These are phyloP conservation scores for Andrographis paniculata DNA, from an alignment of 305 asterid species.

Conservation along the genomic window DNA sequence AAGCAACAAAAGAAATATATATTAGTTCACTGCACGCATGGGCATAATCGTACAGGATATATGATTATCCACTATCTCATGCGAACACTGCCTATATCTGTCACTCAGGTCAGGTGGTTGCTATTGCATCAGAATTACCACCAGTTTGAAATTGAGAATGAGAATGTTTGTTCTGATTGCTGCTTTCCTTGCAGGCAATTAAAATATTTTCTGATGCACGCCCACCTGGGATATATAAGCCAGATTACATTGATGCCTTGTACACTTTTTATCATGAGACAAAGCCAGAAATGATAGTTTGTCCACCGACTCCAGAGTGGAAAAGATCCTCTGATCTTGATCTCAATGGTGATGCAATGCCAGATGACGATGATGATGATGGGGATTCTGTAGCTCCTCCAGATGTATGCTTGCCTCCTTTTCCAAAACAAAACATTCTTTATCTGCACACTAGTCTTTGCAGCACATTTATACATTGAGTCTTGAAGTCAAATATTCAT, in stretches of 20 bases:
- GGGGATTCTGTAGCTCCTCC: constrained; percentile 50
- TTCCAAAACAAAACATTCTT: neutral
- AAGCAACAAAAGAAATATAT: constrained; percentile 59
- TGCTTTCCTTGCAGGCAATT: constrained; percentile 49
- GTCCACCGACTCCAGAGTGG: constrained; percentile 95
- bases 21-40: constrained; percentile 96
- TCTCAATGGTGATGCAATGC: constrained; percentile 89
- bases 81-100: constrained; percentile 68
- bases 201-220: constrained; percentile 83
- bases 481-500: neutral
- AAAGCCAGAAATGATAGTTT: constrained; percentile 70
- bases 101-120: constrained; percentile 56
- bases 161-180: constrained; percentile 3
- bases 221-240: constrained; percentile 95
- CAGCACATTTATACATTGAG: neutral
- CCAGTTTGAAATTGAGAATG: neutral
- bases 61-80: constrained; percentile 92
- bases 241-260: constrained; percentile 83
- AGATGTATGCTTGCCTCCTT: constrained; percentile 32
- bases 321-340: constrained; percentile 86
- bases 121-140: constrained; percentile 2
- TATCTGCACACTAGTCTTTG: neutral
- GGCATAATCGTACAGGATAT: constrained; percentile 96
- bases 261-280: constrained; percentile 86
- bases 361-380: constrained; percentile 90